phyloP scores from a whole-genome alignment of 2,329 filamentous ascomycete genomes.

The Aspergillus phoenicis region DNA sequence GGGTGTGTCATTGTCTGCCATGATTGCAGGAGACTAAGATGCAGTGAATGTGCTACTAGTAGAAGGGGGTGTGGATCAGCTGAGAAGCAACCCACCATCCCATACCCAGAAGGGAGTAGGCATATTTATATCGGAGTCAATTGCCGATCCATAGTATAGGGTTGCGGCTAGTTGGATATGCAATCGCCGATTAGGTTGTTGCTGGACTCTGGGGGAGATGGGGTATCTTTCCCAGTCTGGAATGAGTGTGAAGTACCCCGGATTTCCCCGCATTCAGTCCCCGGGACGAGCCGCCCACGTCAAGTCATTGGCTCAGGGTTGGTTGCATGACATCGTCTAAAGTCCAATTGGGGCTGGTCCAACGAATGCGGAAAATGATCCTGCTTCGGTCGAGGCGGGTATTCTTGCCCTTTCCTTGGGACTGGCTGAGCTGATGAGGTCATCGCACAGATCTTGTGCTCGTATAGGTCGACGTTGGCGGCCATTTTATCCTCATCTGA shows the following conservation, averaged over 20 bases:
- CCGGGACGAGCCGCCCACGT: neutral
- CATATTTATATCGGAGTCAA: neutral
- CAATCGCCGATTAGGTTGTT: neutral
- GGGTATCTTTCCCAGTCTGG: neutral
- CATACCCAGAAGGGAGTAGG: neutral
- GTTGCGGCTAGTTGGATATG: neutral
- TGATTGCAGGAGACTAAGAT: neutral
- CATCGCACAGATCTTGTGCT: neutral
- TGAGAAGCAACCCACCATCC: too few species aligned
- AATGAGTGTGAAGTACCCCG: neutral
- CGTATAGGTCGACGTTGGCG: neutral
- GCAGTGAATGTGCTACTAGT: neutral
- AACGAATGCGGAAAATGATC: neutral
- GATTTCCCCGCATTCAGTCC: neutral
- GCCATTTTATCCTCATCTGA: neutral
- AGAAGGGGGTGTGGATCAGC: neutral
- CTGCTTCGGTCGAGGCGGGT: neutral
- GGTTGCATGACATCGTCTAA: neutral
- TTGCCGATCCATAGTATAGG: neutral
- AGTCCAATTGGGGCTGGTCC: too few species aligned
- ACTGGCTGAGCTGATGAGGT: neutral
- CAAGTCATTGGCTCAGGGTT: neutral
- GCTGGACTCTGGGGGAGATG: neutral
- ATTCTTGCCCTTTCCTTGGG: neutral
- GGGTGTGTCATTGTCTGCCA: neutral